Conservation (phyloP, 1,284 basidiomycete species). For the Flammula alnicola region DNA sequence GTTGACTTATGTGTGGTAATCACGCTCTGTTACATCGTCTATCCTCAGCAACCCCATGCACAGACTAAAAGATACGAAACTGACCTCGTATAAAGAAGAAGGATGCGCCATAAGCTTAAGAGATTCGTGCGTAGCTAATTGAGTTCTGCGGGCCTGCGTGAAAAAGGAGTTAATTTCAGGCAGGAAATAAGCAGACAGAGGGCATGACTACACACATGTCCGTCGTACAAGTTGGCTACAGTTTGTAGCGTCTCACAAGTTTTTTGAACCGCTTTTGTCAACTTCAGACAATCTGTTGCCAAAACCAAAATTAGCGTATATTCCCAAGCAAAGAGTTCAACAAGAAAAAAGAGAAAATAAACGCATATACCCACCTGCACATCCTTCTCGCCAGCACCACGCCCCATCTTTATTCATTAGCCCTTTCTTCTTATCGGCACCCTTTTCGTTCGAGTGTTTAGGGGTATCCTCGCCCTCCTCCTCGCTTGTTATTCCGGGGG, state of each 20-base stretch:
- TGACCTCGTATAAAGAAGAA: conserved; percentile 67
- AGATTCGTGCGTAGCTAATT: conserved; percentile 75
- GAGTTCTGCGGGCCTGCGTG: conserved; percentile 66
- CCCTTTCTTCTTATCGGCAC: conserved; percentile 50
- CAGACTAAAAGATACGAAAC: conserved; percentile 14
- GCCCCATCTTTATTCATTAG: conserved; percentile 74
- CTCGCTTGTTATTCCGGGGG: conserved; percentile 49
- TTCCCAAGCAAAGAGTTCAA: too few species aligned
- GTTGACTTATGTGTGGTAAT: conserved; percentile 75
- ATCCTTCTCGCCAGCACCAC: conserved; percentile 86
- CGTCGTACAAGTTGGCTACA: conserved; percentile 79
- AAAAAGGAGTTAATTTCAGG: background rate
- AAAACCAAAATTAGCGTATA: too few species aligned
- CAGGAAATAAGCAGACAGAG: background rate
- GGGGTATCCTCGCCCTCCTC: conserved; percentile 27
- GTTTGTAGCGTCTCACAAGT: conserved; percentile 75
- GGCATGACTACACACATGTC: conserved; percentile 57
- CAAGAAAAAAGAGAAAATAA: background rate
- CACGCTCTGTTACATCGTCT: conserved; percentile 50
- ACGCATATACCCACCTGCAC: conserved; percentile 49
- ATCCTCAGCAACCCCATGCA: background rate
- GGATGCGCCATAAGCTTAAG: conserved; percentile 80
- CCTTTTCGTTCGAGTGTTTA: conserved; percentile 41
- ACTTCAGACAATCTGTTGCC: conserved; percentile 64
- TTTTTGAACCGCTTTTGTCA: conserved; percentile 82